Evolutionary conservation across 2,329 filamentous ascomycete genomes (phyloP).

Genomic region (Neofusicoccum cordaticola): DNA sequence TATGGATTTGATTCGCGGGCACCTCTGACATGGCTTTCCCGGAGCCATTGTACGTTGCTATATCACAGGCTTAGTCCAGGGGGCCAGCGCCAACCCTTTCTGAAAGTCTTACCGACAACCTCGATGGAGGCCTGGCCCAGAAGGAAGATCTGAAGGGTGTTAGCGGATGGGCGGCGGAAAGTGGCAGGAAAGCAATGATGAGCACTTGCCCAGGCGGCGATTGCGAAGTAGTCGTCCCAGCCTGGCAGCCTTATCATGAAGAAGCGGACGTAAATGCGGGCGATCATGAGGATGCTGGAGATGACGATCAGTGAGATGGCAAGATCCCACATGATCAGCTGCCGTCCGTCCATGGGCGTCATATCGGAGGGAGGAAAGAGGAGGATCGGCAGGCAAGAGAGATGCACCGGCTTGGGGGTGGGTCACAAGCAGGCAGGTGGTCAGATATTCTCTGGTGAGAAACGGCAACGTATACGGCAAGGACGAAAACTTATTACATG

Average conservation of each 20-base stretch:
- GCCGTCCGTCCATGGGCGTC: constrained; percentile 2
- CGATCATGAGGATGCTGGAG: constrained; percentile 27
- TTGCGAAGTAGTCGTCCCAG: constrained; percentile 30
- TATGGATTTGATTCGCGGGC: constrained; percentile 16
- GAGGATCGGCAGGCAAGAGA: too few species aligned
- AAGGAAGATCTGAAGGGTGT: background rate
- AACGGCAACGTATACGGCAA: background rate
- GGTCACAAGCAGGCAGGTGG: too few species aligned
- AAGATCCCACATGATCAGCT: constrained; percentile 18
- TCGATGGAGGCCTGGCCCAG: constrained; percentile 4
- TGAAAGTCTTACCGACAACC: background rate
- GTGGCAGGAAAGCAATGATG: background rate
- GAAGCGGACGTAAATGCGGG: constrained; percentile 29
- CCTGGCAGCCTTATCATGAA: constrained; percentile 32
- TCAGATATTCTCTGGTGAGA: too few species aligned
- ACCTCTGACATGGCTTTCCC: constrained; percentile 22
- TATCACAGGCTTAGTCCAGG: background rate
- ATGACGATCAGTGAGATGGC: constrained; percentile 28
- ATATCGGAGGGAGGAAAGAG: background rate
- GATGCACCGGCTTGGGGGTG: background rate
- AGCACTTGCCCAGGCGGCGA: constrained; percentile 26
- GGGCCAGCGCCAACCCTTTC: too few species aligned
- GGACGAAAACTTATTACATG: background rate
- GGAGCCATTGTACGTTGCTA: constrained; percentile 21
- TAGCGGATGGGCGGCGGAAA: background rate